Evolutionary conservation across 345 rosid species (phyloP).

Genomic region (Corymbia maculata): DNA sequence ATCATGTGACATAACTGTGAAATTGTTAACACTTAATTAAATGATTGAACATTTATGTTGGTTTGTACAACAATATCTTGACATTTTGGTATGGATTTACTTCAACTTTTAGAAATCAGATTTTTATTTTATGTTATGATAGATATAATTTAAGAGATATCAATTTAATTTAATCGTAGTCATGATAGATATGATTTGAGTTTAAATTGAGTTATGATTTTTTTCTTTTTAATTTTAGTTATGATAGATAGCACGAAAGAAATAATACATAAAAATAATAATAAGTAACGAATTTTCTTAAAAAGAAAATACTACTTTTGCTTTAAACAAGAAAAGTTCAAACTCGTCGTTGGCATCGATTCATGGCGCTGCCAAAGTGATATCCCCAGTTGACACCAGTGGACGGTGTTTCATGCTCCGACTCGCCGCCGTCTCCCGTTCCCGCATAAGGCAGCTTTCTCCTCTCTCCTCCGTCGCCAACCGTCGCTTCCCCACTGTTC

Average conservation of each 20-base stretch:
- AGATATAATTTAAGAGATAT: not conserved
- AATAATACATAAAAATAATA: not conserved
- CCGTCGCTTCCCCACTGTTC: not conserved
- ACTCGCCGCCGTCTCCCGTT: not conserved
- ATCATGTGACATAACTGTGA: rapidly evolving
- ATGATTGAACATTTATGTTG: not conserved
- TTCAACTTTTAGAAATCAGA: not conserved
- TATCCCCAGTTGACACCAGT: not conserved
- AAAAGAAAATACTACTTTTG: too few relatives aligned
- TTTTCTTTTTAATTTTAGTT: not conserved
- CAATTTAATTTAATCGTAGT: too few relatives aligned
- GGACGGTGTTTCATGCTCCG: not conserved
- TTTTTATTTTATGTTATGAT: not conserved
- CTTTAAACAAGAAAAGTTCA: not conserved
- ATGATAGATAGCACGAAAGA: not conserved
- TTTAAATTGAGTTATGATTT: not conserved
- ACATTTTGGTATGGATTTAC: not conserved
- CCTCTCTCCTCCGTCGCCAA: not conserved
- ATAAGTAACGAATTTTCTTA: too few relatives aligned
- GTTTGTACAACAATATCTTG: not conserved
- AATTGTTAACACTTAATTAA: not conserved
- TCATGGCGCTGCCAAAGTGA: not conserved
- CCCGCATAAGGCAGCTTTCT: not conserved
- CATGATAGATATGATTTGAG: too few relatives aligned
- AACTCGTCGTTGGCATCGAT: not conserved